Base-by-base conservation (phyloP, 1,284 basidiomycete species). In the Coriolopsis trogii region DNA sequence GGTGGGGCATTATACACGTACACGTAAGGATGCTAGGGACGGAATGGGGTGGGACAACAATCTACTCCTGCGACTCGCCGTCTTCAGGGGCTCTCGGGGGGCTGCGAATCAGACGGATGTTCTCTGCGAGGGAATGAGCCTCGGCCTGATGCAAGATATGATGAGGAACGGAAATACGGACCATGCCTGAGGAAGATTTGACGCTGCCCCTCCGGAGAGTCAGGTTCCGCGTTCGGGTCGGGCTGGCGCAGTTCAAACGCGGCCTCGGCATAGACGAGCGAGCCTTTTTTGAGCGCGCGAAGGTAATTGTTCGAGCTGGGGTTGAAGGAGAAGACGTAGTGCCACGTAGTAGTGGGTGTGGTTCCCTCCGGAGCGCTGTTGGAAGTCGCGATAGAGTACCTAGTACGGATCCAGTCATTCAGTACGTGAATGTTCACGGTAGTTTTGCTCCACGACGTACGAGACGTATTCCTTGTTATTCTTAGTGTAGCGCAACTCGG, bases 141-240 rank as follows among this genome's bases (percentile, higher is more conserved):
- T 33, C 2, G 29, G 24, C 4, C 13, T 23, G 15, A n/a, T n/a
- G n/a, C 28, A 40, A 3, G 21, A 16, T 5, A 36, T 3, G 6
- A 21, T n/a, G n/a, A 20, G 2, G 4, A 33, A 26, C 2, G 16
- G 16, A n/a, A 15, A 5, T 12, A 29, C 62, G 21, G 53, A 89
- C 89, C 89, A 55, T 91, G 89, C 62, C 79, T 77, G 37, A 91
- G 74, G 71, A 91, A 88, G 50, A 92, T 87, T 65, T 91, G 89
- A 28, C 87, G 81, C 64, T 90, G 89, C 1, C 84, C 86, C 52
- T 82, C 76, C 24, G 83, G 79, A 1, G 84, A 80, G 40, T 76
- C 70, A 2, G 87, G 76, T 45, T 89, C 86, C 8, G 85, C 79
- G 39, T 70, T 73, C 5, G 75, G 66, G 41, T 87, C 85, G 6